A percentile compares a stretch with the other conserved stretches of the same genome.
These are phyloP conservation scores for Fusarium illudens DNA, from an alignment of 2,329 filamentous ascomycete genomes.

Conservation along the genomic window DNA sequence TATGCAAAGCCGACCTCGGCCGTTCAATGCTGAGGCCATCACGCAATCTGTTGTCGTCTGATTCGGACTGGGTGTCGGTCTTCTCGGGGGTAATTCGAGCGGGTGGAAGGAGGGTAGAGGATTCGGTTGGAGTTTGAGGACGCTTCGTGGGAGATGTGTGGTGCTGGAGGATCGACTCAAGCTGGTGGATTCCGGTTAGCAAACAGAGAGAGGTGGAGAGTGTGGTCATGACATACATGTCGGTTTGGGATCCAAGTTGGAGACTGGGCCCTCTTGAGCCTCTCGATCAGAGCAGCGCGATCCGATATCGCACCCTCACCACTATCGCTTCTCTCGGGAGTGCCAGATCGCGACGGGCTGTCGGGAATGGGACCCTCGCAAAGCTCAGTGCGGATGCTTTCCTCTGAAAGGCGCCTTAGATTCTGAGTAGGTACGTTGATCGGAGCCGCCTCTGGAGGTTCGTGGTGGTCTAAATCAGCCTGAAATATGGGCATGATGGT, in stretches of 20 bases:
- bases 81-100: conserved; percentile 56
- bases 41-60: conserved; percentile 56
- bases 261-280: conserved; percentile 81
- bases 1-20: conserved; percentile 79
- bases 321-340: conserved; percentile 34
- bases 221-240: conserved; percentile 59
- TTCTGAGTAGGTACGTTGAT: conserved; percentile 25
- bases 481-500: conserved; percentile 66
- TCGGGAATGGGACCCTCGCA: conserved; percentile 66
- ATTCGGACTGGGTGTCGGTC: conserved; percentile 19
- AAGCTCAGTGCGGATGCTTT: conserved; percentile 68
- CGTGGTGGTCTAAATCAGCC: conserved; percentile 55
- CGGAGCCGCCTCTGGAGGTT: conserved; percentile 38
- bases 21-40: conserved; percentile 76
- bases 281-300: conserved; percentile 82
- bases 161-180: conserved; percentile 50
- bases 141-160: conserved; percentile 25
- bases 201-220: not conserved
- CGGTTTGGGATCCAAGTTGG: conserved; percentile 76
- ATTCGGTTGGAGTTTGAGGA: conserved; percentile 48
- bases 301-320: conserved; percentile 58
- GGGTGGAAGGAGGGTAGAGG: conserved; percentile 55
- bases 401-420: conserved; percentile 59
- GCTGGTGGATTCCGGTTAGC: conserved; percentile 40
- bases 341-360: conserved; percentile 45